Base-by-base conservation (phyloP, 169 alveolate species). In the Plasmodium ovale region DNA sequence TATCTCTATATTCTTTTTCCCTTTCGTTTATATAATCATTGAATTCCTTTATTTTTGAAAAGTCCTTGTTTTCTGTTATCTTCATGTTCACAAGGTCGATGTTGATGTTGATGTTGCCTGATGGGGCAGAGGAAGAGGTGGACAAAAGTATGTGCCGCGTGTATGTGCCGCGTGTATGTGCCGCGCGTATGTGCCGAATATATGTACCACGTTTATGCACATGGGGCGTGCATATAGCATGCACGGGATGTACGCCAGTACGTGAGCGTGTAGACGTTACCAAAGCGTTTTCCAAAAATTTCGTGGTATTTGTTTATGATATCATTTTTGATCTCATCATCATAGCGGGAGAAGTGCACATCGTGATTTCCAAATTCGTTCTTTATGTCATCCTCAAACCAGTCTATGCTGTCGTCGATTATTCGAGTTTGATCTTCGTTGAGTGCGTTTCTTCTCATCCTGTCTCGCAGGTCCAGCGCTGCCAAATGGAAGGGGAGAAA, bases 331-430 rank as follows among this genome's bases (percentile, higher is more conserved):
- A 65, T 49, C 21, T 79, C 82, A 31, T 79, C 82, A 9, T 79
- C 71, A 51, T 79, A 79, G 42, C 35, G 27, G 14, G 82, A 79
- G 16, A 64, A 79, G 31, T 79, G 69, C 3, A 79, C 58, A 19
- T 64, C 68, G 1, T 68, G 31, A 65, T 64, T 79, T 7, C 47
- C 35, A 27, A 79, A 65, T 27, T 42, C 69, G 27, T 37, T 47
- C 51, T 65, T 79, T 25, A 79, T 79, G 44, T 79, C 89, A 21
- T 79, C 82, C 37, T 79, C 89, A 51, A 79, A 79, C 89, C 89
- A 79, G 29, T 79, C 89, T 21, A 79, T 64, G 25, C 89, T 79
- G 10, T 79, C 89, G 42, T 79, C 89, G 33, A 79, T 65, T 47
- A 79, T 67, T 79, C 51, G 62, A 0, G 89, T 79, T 33, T 79